These are phyloP conservation scores for Phytopythium boreale DNA, from an alignment of 352 stramenopile genomes.

Conservation along the genomic window DNA sequence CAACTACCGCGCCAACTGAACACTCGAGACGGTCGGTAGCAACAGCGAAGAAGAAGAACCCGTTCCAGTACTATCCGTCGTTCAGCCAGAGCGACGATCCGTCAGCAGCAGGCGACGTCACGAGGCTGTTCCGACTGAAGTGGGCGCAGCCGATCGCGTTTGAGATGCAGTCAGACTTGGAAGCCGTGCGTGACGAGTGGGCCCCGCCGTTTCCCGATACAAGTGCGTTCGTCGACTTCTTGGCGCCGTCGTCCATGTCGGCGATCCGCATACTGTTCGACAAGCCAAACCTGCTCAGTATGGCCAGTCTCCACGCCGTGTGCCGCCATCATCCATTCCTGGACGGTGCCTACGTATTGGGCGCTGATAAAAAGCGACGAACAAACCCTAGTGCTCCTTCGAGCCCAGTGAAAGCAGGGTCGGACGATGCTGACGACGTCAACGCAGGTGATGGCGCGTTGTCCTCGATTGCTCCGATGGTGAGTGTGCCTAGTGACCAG, in stretches of 20 bases:
- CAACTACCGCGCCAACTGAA: not conserved
- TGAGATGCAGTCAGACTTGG: conserved; percentile 26
- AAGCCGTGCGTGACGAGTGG: conserved; percentile 26
- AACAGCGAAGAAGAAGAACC: not conserved
- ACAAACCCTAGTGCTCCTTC: not conserved
- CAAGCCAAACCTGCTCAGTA: conserved; percentile 33
- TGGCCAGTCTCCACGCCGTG: conserved; percentile 22
- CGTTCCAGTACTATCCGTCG: conserved; percentile 34
- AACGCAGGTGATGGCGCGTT: not conserved
- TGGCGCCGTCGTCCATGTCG: conserved; percentile 15
- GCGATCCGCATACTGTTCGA: conserved; percentile 29
- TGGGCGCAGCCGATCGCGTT: conserved; percentile 41
- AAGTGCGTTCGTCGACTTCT: conserved; percentile 27
- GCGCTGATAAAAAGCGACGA: not conserved
- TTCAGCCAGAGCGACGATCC: conserved; percentile 13
- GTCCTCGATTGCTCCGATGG: not conserved
- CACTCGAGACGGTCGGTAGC: not conserved
- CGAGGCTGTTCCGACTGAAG: conserved; percentile 29
- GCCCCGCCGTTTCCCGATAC: conserved; percentile 42
- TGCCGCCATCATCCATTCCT: conserved; percentile 33
- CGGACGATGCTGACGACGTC: not conserved
- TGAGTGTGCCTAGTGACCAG: not conserved
- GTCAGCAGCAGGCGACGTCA: conserved; percentile 2
- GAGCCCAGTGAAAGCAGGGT: not conserved
- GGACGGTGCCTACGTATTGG: not conserved